Evolutionary conservation across 495 filamentous ascomycete genomes (phyloP).

Genomic region (Pyrenula massariospora): DNA sequence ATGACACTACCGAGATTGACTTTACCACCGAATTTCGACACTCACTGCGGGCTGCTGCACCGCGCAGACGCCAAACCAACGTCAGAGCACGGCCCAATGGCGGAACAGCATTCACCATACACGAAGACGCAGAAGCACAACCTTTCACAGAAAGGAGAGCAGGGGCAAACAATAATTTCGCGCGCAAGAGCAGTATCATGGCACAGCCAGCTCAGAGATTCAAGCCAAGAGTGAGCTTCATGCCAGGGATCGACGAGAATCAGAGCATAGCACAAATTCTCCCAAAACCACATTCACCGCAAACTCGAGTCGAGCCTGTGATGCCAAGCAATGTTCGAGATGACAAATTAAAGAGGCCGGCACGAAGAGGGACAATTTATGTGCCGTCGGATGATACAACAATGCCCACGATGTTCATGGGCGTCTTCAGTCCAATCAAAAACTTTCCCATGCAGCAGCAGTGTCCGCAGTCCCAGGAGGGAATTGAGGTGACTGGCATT

Average conservation of each 20-base stretch:
- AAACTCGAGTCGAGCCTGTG: background rate
- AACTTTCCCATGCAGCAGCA: background rate
- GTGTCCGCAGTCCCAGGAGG: constrained; percentile 4
- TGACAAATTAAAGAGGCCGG: constrained; percentile 16
- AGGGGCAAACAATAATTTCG: background rate
- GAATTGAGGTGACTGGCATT: constrained; percentile 12
- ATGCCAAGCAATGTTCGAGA: constrained; percentile 10
- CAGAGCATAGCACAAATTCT: constrained; percentile 1
- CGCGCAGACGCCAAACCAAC: constrained; percentile 19
- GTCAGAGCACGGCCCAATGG: constrained; percentile 3
- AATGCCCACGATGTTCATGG: constrained; percentile 29
- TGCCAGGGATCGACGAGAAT: background rate
- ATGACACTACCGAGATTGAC: constrained; percentile 23
- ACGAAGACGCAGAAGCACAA: constrained; percentile 16
- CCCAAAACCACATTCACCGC: background rate
- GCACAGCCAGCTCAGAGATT: constrained; percentile 31
- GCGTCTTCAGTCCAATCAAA: constrained; percentile 21
- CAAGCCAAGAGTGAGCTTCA: constrained; percentile 20
- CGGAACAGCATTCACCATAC: constrained; percentile 17
- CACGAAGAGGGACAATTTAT: constrained; percentile 26
- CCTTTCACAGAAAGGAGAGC: background rate
- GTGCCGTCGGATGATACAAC: constrained; percentile 30
- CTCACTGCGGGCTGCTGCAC: constrained; percentile 15
- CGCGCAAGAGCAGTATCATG: constrained; percentile 14
- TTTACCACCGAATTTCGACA: constrained; percentile 25